A percentile compares a stretch with the other conserved stretches of the same genome.
Evolutionary conservation across 208 protist species (phyloP).

Genomic region (Wallacemonas sp.): DNA sequence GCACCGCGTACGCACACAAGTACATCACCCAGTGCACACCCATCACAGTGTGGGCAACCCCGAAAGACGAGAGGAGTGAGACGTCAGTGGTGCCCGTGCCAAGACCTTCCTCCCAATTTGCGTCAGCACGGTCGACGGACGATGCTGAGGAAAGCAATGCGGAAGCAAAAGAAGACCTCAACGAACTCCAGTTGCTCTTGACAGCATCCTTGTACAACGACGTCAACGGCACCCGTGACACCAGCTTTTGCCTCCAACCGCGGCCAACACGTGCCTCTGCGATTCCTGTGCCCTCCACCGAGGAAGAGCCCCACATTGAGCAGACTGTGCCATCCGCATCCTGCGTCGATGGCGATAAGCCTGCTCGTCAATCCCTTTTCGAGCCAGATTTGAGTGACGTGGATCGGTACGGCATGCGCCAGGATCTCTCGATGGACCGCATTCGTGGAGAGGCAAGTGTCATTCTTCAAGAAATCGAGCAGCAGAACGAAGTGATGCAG

Average conservation of each 20-base stretch:
- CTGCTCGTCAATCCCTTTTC: slow-evolving; percentile 43
- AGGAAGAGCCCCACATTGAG: neutral
- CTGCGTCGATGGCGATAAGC: slow-evolving; percentile 8
- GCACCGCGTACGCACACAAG: slow-evolving; percentile 35
- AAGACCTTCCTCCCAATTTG: slow-evolving; percentile 4
- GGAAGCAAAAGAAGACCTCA: neutral
- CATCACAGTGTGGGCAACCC: slow-evolving; percentile 9
- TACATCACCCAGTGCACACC: slow-evolving; percentile 23
- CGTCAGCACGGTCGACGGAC: slow-evolving; percentile 7
- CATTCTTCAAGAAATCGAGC: slow-evolving; percentile 34
- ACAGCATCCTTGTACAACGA: slow-evolving; percentile 13
- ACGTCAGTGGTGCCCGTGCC: neutral
- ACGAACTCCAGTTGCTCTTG: slow-evolving; percentile 16
- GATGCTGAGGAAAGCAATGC: neutral
- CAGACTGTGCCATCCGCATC: neutral
- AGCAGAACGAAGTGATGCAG: slow-evolving; percentile 42
- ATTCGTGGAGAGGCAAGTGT: slow-evolving; percentile 45
- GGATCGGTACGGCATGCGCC: slow-evolving; percentile 54
- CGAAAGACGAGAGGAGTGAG: neutral
- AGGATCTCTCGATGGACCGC: slow-evolving; percentile 51
- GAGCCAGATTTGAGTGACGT: slow-evolving; percentile 51
- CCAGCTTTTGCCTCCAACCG: slow-evolving; percentile 19
- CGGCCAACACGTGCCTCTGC: slow-evolving; percentile 1
- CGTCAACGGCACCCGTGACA: neutral
- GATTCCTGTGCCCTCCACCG: neutral